A percentile compares a stretch with the other conserved stretches of the same genome.
phyloP scores from a whole-genome alignment of 1,284 basidiomycete species.

The Malassezia japonica region DNA sequence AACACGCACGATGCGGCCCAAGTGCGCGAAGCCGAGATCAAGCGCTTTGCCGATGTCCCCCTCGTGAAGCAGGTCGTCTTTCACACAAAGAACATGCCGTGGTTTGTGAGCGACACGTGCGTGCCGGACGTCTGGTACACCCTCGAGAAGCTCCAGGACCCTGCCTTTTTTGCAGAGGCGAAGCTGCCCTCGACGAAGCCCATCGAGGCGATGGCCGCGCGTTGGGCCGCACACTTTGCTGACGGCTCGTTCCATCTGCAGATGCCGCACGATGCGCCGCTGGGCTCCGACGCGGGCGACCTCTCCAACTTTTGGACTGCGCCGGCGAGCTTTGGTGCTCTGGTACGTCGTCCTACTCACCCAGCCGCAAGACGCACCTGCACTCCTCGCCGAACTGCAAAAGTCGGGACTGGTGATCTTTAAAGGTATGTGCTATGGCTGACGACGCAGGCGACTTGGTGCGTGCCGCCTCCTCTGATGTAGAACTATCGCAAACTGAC shows the following conservation, averaged over 20 bases:
- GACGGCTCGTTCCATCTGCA: conserved; percentile 65
- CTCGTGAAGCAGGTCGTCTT: conserved; percentile 39
- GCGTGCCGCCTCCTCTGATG: not conserved
- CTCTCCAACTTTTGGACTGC: conserved; percentile 39
- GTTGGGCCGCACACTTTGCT: conserved; percentile 66
- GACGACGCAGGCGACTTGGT: conserved; percentile 5
- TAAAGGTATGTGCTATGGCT: conserved; percentile 70
- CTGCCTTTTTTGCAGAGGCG: conserved; percentile 53
- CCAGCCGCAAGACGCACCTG: conserved; percentile 51
- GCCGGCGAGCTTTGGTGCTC: conserved; percentile 21
- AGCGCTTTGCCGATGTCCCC: conserved; percentile 13
- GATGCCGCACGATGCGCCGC: conserved; percentile 58
- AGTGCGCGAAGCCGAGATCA: conserved; percentile 8
- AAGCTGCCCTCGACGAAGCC: conserved; percentile 19
- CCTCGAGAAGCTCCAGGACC: conserved; percentile 51
- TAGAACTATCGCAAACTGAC: conserved; percentile 59
- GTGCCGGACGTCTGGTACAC: conserved; percentile 42
- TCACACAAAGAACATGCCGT: conserved; percentile 47
- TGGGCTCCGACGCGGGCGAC: conserved; percentile 52
- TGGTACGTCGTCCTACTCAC: conserved; percentile 2
- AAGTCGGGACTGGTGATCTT: conserved; percentile 71
- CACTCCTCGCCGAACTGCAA: conserved; percentile 56
- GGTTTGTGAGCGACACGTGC: conserved; percentile 34
- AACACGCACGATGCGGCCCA: conserved; percentile 7
- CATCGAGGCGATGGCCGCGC: conserved; percentile 58